Percentiles rank a stretch among this genome's conserved stretches.
phyloP scores from a whole-genome alignment of 2,329 filamentous ascomycete genomes.

The Lachnellula hyalina region DNA sequence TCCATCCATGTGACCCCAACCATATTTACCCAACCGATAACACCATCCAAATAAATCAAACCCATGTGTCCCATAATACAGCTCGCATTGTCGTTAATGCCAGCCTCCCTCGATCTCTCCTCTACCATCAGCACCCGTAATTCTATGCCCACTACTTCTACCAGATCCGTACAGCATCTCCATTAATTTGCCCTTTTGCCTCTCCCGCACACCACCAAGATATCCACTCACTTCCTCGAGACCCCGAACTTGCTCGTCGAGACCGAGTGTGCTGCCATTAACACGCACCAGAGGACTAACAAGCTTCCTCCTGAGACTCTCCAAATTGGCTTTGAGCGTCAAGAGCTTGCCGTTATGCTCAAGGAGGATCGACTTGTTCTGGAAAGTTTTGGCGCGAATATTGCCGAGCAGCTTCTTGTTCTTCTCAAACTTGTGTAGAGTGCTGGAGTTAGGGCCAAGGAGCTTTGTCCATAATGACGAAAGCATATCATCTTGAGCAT shows the following conservation, averaged over 20 bases:
- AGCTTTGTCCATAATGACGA: constrained; percentile 81
- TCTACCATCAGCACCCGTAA: constrained; percentile 6
- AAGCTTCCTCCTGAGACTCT: constrained; percentile 76
- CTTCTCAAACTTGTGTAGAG: constrained; percentile 85
- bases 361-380: constrained; percentile 80
- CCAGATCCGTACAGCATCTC: constrained; percentile 63
- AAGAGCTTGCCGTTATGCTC: constrained; percentile 82
- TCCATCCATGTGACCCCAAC: background rate
- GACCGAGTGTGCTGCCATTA: constrained; percentile 62
- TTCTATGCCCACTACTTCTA: constrained; percentile 15
- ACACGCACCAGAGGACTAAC: constrained; percentile 75
- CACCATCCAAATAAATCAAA: background rate
- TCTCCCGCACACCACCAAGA: constrained; percentile 67
- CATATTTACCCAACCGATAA: background rate
- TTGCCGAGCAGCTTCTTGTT: constrained; percentile 75
- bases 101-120: constrained; percentile 9
- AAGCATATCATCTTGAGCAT: constrained; percentile 73
- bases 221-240: constrained; percentile 75
- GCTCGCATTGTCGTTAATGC: constrained; percentile 6
- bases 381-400: constrained; percentile 76
- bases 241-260: constrained; percentile 82
- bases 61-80: too few relatives aligned
- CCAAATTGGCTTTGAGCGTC: constrained; percentile 79
- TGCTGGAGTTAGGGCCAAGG: constrained; percentile 67
- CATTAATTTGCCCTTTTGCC: constrained; percentile 79